These are phyloP conservation scores for Pyrus betulifolia DNA, from an alignment of 306 rosid genomes.

Conservation along the genomic window DNA sequence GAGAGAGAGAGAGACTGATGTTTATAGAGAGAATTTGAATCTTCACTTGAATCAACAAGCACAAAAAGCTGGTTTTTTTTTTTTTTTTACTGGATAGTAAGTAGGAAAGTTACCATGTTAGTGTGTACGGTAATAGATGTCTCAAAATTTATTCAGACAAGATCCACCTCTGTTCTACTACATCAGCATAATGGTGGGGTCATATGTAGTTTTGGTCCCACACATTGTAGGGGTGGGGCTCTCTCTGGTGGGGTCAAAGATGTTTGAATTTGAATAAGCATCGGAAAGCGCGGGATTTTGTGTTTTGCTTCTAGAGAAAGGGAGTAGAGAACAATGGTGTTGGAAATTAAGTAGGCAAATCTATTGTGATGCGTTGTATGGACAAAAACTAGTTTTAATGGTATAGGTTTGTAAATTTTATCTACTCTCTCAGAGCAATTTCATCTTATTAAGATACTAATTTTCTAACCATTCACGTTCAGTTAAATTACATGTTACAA, in stretches of 20 bases:
- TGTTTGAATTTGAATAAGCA: constrained; percentile 5
- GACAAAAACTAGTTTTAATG: too few species aligned
- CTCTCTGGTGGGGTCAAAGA: background rate
- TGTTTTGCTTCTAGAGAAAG: background rate
- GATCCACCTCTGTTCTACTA: background rate
- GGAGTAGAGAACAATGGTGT: background rate
- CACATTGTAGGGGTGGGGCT: background rate
- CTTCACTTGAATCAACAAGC: background rate
- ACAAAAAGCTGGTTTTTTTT: background rate
- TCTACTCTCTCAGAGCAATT: accelerated
- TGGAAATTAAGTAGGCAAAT: too few species aligned
- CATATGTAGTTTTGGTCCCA: background rate
- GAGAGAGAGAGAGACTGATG: background rate
- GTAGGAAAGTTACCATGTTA: background rate
- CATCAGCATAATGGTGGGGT: background rate
- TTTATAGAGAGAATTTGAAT: too few species aligned
- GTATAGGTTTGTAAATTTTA: too few species aligned
- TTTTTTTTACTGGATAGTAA: background rate
- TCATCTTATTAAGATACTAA: accelerated
- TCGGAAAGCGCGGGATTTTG: background rate
- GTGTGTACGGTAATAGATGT: background rate
- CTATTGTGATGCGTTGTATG: too few species aligned
- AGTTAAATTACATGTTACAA: background rate
- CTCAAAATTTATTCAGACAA: background rate
- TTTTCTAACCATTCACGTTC: background rate